Conservation (phyloP, 768 basidiomycete genomes). For the Dacryopinax primogenitus region DNA sequence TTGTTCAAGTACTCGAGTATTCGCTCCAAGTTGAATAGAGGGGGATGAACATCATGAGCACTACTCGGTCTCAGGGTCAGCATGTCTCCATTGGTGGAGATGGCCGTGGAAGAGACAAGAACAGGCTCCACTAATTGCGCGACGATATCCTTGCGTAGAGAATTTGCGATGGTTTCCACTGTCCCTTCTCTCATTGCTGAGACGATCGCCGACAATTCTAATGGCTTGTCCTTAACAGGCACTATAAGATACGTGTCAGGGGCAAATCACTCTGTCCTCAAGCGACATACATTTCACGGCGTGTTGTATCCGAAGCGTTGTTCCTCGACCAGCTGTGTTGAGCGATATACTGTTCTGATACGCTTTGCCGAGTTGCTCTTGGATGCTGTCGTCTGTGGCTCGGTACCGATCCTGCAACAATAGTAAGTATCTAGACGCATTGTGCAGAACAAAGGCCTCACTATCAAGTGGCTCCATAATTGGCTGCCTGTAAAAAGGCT, state of each 20-base stretch:
- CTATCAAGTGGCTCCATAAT: constrained; percentile 17
- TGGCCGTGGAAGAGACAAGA: not conserved
- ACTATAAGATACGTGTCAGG: constrained; percentile 2
- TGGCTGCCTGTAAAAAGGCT: constrained; percentile 26
- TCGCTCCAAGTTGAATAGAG: constrained; percentile 40
- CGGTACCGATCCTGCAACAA: constrained; percentile 11
- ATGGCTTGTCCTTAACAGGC: not conserved
- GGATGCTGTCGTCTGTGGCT: constrained; percentile 12
- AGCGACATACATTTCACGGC: not conserved
- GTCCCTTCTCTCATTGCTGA: constrained; percentile 10
- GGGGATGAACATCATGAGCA: constrained; percentile 41
- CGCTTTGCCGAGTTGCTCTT: constrained; percentile 16
- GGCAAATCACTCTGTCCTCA: not conserved
- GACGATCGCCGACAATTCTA: constrained; percentile 11
- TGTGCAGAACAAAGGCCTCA: not conserved
- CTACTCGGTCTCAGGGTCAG: constrained; percentile 25
- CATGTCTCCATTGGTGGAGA: constrained; percentile 17
- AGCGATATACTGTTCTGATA: constrained; percentile 9
- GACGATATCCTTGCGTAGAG: constrained; percentile 19
- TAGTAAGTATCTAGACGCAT: not conserved
- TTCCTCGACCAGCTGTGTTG: not conserved
- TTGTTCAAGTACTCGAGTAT: constrained; percentile 51
- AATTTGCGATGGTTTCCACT: constrained; percentile 13
- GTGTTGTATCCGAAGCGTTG: not conserved
- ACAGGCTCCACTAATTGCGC: constrained; percentile 21